phyloP scores from a whole-genome alignment of 805 yeast species.

The Saturnispora halmiae region DNA sequence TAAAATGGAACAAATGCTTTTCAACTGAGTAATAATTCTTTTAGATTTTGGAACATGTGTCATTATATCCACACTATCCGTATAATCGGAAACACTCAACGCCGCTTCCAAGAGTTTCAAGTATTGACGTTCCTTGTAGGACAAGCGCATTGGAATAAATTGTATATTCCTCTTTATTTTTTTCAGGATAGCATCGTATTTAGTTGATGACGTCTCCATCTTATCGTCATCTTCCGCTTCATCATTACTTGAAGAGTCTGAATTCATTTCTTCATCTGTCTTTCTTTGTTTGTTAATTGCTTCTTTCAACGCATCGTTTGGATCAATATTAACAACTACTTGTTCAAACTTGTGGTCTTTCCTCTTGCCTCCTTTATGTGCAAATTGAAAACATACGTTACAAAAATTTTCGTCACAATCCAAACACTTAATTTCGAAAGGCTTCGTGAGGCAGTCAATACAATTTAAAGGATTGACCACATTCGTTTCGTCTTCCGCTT shows the following conservation, averaged over 20 bases:
- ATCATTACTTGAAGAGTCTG: too few relatives aligned
- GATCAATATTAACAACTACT: constrained; percentile 13
- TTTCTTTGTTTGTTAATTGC: constrained; percentile 17
- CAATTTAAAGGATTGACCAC: constrained; percentile 33
- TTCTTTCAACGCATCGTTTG: constrained; percentile 14
- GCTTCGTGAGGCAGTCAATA: constrained; percentile 68
- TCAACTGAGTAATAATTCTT: constrained; percentile 61
- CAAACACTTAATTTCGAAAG: constrained; percentile 50
- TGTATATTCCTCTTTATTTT: constrained; percentile 37
- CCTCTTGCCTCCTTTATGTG: constrained; percentile 62
- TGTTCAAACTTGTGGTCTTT: constrained; percentile 33
- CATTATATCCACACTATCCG: constrained; percentile 67
- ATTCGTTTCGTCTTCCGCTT: constrained; percentile 17
- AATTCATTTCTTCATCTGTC: constrained; percentile 14
- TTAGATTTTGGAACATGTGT: constrained; percentile 59
- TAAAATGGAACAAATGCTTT: constrained; percentile 68
- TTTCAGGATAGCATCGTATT: constrained; percentile 22
- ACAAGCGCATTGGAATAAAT: constrained; percentile 62
- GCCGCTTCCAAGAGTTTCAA: constrained; percentile 66
- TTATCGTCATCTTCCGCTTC: constrained; percentile 14
- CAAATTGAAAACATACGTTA: constrained; percentile 56
- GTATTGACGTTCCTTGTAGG: constrained; percentile 59
- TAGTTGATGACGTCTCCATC: constrained; percentile 9
- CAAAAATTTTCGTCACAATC: constrained; percentile 63
- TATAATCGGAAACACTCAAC: constrained; percentile 67